Percentiles rank a stretch among this genome's conserved stretches.
These are phyloP conservation scores for Boletellus deceptivus DNA, from an alignment of 1,284 basidiomycete species.

Conservation along the genomic window DNA sequence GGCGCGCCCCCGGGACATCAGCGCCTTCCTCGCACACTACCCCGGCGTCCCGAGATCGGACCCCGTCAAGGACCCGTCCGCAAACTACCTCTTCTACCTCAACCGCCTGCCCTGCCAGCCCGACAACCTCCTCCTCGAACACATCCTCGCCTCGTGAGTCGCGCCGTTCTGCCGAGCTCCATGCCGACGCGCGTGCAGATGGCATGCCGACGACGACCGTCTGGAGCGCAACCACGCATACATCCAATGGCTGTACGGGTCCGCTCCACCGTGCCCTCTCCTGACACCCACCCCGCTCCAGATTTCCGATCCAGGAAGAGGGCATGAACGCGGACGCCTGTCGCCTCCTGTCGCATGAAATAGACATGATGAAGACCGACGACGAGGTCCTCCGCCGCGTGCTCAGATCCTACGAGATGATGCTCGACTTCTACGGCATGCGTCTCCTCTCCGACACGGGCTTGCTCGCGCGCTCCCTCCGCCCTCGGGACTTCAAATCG, in stretches of 20 bases:
- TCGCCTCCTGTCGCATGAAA: constrained; percentile 65
- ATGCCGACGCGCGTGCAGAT: constrained; percentile 38
- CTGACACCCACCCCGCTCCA: constrained; percentile 24
- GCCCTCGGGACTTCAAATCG: constrained; percentile 40
- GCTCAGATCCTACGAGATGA: constrained; percentile 60
- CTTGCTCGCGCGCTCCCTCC: constrained; percentile 43
- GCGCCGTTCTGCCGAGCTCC: no score
- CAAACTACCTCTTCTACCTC: constrained; percentile 65
- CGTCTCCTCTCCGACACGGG: constrained; percentile 55
- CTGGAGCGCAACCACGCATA: constrained; percentile 71
- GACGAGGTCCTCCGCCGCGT: constrained; percentile 50
- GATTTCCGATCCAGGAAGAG: constrained; percentile 66
- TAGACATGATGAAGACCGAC: constrained; percentile 56
- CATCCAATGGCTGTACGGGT: constrained; percentile 73
- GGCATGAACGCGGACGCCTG: constrained; percentile 70
- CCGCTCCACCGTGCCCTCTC: background rate
- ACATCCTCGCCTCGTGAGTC: constrained; percentile 58
- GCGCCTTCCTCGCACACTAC: constrained; percentile 63
- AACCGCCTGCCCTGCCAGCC: constrained; percentile 58
- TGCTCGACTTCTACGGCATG: constrained; percentile 79
- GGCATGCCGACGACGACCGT: constrained; percentile 59
- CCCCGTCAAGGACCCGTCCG: constrained; percentile 39
- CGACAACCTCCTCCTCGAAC: constrained; percentile 59
- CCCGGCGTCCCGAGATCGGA: constrained; percentile 37
- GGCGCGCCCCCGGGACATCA: constrained; percentile 52